These are phyloP conservation scores for Aureobasidium lini DNA, from an alignment of 2,329 filamentous ascomycete genomes.

Conservation along the genomic window DNA sequence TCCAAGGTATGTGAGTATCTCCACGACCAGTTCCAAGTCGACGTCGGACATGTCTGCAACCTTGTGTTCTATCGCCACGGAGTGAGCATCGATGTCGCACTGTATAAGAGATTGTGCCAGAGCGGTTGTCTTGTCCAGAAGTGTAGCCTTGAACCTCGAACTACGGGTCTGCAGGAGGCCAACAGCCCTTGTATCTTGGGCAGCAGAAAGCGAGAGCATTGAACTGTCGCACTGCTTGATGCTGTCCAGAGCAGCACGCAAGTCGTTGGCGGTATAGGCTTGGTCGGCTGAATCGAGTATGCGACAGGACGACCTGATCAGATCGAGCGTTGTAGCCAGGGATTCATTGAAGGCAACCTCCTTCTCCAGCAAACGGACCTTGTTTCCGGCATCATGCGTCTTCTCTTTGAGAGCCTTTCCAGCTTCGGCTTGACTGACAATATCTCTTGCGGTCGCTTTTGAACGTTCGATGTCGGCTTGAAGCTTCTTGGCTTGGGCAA, in stretches of 20 bases:
- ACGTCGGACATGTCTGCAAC: slow-evolving; percentile 26
- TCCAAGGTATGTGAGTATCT: slow-evolving; percentile 20
- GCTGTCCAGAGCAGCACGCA: slow-evolving; percentile 41
- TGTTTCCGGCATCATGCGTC: slow-evolving; percentile 53
- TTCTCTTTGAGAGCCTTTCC: slow-evolving; percentile 56
- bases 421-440: slow-evolving; percentile 68
- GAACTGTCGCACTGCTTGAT: slow-evolving; percentile 45
- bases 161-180: slow-evolving; percentile 51
- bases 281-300: slow-evolving; percentile 35
- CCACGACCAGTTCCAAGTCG: slow-evolving; percentile 1
- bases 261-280: slow-evolving; percentile 36
- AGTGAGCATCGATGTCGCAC: slow-evolving; percentile 50
- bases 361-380: slow-evolving; percentile 48
- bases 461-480: slow-evolving; percentile 80
- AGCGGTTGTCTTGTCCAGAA: slow-evolving; percentile 52
- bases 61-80: slow-evolving; percentile 49
- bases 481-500: slow-evolving; percentile 71
- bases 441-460: slow-evolving; percentile 69
- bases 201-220: slow-evolving; percentile 44
- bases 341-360: slow-evolving; percentile 54
- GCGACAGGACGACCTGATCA: slow-evolving; percentile 43
- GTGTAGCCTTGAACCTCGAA: slow-evolving; percentile 4
- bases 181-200: slow-evolving; percentile 55
- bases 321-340: slow-evolving; percentile 43
- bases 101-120: slow-evolving; percentile 65